phyloP scores from a whole-genome alignment of 176 grass and related monocot species.

The Dendrocalamus sinicus region DNA sequence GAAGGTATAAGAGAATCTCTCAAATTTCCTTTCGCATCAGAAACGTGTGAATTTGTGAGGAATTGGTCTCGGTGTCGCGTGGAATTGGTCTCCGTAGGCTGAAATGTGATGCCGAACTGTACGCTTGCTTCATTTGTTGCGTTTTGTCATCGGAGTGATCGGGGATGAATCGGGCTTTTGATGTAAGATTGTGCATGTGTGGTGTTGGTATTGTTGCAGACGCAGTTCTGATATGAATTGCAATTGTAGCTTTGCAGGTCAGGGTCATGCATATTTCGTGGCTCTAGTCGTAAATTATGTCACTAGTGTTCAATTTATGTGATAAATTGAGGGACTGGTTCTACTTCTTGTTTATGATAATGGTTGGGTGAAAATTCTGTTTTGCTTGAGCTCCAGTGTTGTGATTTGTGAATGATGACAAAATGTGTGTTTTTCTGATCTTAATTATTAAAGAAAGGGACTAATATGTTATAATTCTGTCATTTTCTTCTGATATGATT shows the following conservation, averaged over 20 bases:
- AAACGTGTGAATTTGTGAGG: neutral
- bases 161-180: neutral
- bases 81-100: neutral
- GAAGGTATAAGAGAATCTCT: constrained; percentile 53
- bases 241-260: neutral
- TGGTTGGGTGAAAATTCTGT: neutral
- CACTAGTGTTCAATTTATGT: constrained; percentile 6
- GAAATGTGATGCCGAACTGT: neutral
- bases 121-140: neutral
- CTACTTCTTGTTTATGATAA: neutral
- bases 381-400: neutral
- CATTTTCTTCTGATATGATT: neutral
- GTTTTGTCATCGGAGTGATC: neutral
- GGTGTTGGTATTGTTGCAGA: neutral
- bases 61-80: neutral
- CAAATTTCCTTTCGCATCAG: neutral
- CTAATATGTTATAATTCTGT: neutral
- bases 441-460: neutral
- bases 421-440: neutral
- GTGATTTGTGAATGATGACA: neutral
- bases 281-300: neutral
- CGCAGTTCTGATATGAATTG: neutral
- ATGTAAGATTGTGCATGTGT: neutral
- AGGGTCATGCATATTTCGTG: neutral
- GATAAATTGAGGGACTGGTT: neutral